Percentiles rank a stretch among this genome's conserved stretches.
These are phyloP conservation scores for Pleurotus cornucopiae DNA, from an alignment of 768 basidiomycete species.

Conservation along the genomic window DNA sequence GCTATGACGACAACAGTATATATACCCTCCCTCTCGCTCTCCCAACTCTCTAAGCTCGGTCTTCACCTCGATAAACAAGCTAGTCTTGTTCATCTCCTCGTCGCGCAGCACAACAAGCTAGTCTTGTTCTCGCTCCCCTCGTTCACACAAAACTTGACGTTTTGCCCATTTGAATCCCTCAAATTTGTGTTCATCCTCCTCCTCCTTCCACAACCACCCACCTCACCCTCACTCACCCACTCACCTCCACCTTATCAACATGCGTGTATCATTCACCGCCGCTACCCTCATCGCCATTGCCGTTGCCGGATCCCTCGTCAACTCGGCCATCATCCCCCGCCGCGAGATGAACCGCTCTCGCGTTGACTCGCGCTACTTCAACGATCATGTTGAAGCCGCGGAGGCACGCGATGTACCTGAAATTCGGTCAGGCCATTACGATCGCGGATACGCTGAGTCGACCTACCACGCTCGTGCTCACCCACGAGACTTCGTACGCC, in stretches of 20 bases:
- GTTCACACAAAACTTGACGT: conserved; percentile 8
- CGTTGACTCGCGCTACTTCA: not conserved
- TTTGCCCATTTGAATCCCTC: conserved; percentile 8
- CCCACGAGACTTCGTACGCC: conserved; percentile 1
- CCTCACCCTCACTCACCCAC: not conserved
- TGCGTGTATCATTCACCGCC: conserved; percentile 8
- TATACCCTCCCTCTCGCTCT: not conserved
- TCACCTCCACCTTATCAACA: not conserved
- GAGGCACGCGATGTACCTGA: conserved; percentile 2
- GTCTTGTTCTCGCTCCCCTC: conserved; percentile 6
- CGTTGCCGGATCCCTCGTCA: conserved; percentile 7
- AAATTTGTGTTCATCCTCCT: conserved; percentile 5
- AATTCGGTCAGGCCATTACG: not conserved
- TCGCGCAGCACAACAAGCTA: conserved; percentile 9
- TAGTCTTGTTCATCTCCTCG: conserved; percentile 7
- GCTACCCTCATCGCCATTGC: conserved; percentile 8
- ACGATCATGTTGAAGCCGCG: conserved; percentile 1
- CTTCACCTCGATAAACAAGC: conserved; percentile 9
- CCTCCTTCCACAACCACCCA: not conserved
- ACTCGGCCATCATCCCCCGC: conserved; percentile 7
- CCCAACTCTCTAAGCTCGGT: conserved; percentile 8
- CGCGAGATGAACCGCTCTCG: conserved; percentile 5
- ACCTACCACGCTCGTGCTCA: conserved; percentile 6
- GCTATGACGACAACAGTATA: conserved; percentile 5
- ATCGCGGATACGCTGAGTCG: conserved; percentile 6